Percentiles rank a stretch among this genome's conserved stretches.
phyloP scores from a whole-genome alignment of 163 green algal genomes.

The Trebouxia gelatinosa region DNA sequence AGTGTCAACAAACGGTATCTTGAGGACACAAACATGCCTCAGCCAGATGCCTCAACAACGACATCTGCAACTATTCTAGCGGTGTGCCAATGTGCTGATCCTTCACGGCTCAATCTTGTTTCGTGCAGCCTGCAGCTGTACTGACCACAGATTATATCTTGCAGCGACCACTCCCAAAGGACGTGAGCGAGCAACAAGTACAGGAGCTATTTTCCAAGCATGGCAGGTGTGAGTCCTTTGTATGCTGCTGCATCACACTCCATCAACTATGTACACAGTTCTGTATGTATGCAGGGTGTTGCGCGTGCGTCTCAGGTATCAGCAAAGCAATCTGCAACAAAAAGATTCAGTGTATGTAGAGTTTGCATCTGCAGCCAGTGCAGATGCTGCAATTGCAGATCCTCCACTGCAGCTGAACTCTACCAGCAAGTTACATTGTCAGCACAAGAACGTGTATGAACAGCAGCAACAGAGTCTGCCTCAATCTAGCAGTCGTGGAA shows the following conservation, averaged over 20 bases:
- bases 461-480: not conserved
- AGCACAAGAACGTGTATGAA: conserved; percentile 6
- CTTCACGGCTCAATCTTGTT: too few relatives aligned
- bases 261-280: not conserved
- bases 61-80: too few relatives aligned
- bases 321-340: conserved; percentile 24
- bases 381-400: conserved; percentile 11
- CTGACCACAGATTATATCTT: not conserved
- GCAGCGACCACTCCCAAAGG: conserved; percentile 8
- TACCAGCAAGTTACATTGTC: not conserved
- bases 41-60: too few relatives aligned
- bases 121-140: not conserved
- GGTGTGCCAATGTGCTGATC: too few relatives aligned
- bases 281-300: not conserved
- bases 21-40: too few relatives aligned
- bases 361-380: conserved; percentile 4
- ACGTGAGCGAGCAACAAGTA: conserved; percentile 4
- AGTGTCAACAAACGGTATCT: too few relatives aligned
- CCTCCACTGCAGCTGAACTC: not conserved
- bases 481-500: not conserved
- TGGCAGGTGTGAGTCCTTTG: not conserved
- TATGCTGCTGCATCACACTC: not conserved
- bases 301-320: conserved; percentile 4
- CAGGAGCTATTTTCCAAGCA: conserved; percentile 8
- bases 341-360: conserved; percentile 28